Conservation (phyloP, 202 grass and related monocot species). For the Panicum virgatum region DNA sequence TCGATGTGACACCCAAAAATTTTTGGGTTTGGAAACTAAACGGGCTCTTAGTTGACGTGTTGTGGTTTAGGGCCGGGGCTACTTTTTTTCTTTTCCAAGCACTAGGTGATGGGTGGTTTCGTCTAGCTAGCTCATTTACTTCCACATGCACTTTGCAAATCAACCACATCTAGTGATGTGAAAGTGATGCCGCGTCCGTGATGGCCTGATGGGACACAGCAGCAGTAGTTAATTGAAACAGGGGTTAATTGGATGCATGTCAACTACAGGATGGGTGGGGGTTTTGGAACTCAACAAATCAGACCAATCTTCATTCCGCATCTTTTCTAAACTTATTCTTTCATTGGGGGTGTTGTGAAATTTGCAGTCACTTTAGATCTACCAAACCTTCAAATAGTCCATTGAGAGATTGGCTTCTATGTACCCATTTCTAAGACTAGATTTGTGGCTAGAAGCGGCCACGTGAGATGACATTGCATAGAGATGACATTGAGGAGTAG, state of each 20-base stretch:
- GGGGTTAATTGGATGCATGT: not conserved
- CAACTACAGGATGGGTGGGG: not conserved
- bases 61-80: too few relatives aligned
- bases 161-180: not conserved
- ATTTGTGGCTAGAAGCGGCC: too few relatives aligned
- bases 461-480: too few relatives aligned
- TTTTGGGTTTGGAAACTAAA: too few relatives aligned
- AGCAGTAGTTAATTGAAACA: not conserved
- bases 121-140: not conserved
- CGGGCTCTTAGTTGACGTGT: too few relatives aligned
- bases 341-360: not conserved
- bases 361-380: not conserved
- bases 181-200: not conserved
- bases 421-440: too few relatives aligned
- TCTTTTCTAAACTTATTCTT: not conserved
- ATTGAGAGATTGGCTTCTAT: too few relatives aligned
- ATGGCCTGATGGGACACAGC: not conserved
- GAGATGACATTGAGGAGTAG: too few relatives aligned
- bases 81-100: not conserved
- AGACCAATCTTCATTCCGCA: not conserved
- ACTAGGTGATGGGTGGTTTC: not conserved
- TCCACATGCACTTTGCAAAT: not conserved
- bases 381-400: not conserved
- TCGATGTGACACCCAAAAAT: too few relatives aligned
- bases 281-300: not conserved